These are phyloP conservation scores for Gracilariopsis chorda DNA, from an alignment of 23 red algal genomes.

Conservation along the genomic window DNA sequence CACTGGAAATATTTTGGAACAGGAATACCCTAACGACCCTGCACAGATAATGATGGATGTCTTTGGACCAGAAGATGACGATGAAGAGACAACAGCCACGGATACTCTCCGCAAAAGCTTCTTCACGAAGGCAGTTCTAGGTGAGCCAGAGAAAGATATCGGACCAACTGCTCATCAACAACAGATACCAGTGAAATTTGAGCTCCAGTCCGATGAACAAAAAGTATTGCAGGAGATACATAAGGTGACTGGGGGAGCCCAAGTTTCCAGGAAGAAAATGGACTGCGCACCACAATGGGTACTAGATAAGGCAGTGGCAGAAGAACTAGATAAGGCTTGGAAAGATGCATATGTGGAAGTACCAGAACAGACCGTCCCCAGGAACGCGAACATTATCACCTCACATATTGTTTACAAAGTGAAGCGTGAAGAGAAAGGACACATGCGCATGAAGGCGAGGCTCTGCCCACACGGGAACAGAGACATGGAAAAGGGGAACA, in stretches of 20 bases:
- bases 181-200: too few relatives aligned
- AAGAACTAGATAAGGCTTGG: conserved; percentile 18
- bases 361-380: not conserved
- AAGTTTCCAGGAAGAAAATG: conserved; percentile 33
- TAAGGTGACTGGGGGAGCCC: not conserved
- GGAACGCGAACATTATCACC: not conserved
- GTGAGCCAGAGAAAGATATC: not conserved
- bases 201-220: conserved; percentile 38
- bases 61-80: not conserved
- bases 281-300: conserved; percentile 38
- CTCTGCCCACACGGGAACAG: conserved; percentile 31
- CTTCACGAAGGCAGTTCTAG: not conserved
- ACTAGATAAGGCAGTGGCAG: conserved; percentile 6
- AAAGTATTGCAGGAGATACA: conserved; percentile 9
- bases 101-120: not conserved
- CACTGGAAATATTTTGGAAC: not conserved
- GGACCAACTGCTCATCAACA: too few relatives aligned
- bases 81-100: not conserved
- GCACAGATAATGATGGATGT: not conserved
- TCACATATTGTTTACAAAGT: conserved; percentile 52
- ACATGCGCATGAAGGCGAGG: conserved; percentile 15
- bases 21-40: not conserved
- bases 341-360: conserved; percentile 16
- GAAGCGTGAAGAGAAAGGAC: conserved; percentile 6
- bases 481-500: conserved; percentile 34